Evolutionary conservation across 2,329 filamentous ascomycete genomes (phyloP), one percentile per base, ranked within the genome.

Genomic region (Leptosphaerulina australis): DNA sequence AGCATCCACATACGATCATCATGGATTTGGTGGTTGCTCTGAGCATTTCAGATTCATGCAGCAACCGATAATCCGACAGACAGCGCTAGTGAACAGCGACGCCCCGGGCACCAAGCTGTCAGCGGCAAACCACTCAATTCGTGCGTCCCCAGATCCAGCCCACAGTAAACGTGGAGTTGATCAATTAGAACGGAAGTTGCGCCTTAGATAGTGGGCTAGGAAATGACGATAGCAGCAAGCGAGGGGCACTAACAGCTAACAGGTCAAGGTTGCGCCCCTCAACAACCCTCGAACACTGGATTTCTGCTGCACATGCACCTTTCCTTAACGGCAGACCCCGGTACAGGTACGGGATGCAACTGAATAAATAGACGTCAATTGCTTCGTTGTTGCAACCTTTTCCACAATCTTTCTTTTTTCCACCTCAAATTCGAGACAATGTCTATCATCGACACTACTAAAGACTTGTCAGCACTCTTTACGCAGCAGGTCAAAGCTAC

Each of bases 381-480:
- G 36, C 54, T 60, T 54, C 35, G 34, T 31, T 26, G 6, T 38
- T 36, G 31, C 41, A 43, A 33, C 18, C 8, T 25, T 37, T 31
- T 37, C 31, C 26, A 46, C 41, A 36, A 31, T 31, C 41, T 29
- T 36, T 22, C 26, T 15, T 31, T 26, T 45, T 35, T 33, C 47
- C 41, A 24, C 46, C 37, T 49, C 24, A 22, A 36, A 40, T 38
- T 58, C 49, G 38, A 41, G 57, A 66, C 56, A 17, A 89, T 88
- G 85, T 68, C 85, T 33, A 70, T 87, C 63, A 81, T 93, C 65
- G 88, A 92, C 72, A 85, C 78, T 55, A 81, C 75, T 57, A 89
- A 88, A 72, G 88, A 92, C 73, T 76, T 92, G 51, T 83, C 86
- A 38, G 84, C 87, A 22, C 83, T 91, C 56, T 91, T 92, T 69